Evolutionary conservation across 805 yeast species (phyloP).

Genomic region (Saccharomyces mikatae): DNA sequence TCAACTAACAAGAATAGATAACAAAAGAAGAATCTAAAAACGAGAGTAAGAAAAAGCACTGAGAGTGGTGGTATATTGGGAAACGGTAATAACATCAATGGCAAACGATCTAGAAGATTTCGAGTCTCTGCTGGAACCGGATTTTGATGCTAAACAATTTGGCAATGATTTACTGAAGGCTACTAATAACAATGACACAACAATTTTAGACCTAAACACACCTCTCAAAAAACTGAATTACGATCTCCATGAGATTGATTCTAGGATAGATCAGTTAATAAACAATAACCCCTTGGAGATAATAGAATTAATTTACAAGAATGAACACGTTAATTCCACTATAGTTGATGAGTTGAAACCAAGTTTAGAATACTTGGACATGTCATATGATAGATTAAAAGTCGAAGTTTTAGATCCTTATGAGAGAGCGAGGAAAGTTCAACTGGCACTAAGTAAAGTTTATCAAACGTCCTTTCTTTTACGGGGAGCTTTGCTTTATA

Average conservation of each 20-base stretch:
- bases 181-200: conserved; percentile 13
- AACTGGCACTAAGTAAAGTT: conserved; percentile 25
- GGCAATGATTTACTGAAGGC: conserved; percentile 21
- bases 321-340: conserved; percentile 8
- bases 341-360: conserved; percentile 14
- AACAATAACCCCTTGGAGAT: conserved; percentile 19
- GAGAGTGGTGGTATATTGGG: not conserved
- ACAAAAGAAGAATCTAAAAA: not conserved
- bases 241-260: conserved; percentile 23
- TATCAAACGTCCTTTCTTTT: conserved; percentile 28
- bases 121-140: conserved; percentile 16
- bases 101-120: conserved; percentile 17
- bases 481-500: conserved; percentile 23
- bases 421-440: conserved; percentile 24
- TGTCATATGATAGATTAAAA: conserved; percentile 27
- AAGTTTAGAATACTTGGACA: conserved; percentile 22
- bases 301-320: conserved; percentile 18
- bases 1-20: not conserved
- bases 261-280: conserved; percentile 14
- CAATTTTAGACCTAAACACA: conserved; percentile 22
- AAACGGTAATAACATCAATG: conserved; percentile 1
- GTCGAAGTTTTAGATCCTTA: conserved; percentile 25
- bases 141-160: conserved; percentile 16
- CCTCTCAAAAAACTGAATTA: conserved; percentile 25
- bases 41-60: not conserved